Percentiles rank a stretch among this genome's conserved stretches.
Evolutionary conservation across 257 asterid genomes (phyloP).

Genomic region (Cynanchum wilfordii): DNA sequence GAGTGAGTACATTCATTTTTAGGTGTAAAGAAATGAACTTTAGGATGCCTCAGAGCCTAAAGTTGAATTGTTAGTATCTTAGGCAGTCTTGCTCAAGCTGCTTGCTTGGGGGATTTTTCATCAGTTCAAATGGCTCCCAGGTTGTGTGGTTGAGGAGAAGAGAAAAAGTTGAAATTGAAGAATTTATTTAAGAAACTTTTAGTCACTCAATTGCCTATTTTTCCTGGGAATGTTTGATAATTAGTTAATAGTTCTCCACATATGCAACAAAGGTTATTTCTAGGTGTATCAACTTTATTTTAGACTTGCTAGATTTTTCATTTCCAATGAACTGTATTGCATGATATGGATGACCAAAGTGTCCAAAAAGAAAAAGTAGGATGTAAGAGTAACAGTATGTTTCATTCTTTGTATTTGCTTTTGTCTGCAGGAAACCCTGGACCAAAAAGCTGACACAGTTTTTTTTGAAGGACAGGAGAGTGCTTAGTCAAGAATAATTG

Average conservation of each 20-base stretch:
- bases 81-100: neutral
- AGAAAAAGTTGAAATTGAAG: neutral
- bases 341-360: neutral
- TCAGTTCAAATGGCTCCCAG: neutral
- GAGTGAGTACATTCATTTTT: neutral
- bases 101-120: neutral
- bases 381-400: neutral
- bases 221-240: neutral
- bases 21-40: neutral
- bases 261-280: neutral
- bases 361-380: neutral
- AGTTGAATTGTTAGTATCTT: neutral
- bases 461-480: neutral
- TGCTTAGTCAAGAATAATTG: neutral
- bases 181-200: neutral
- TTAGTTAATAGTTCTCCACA: neutral
- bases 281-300: neutral
- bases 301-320: neutral
- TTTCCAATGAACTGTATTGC: neutral
- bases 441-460: neutral
- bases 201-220: neutral
- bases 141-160: neutral
- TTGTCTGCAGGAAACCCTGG: conserved; percentile 3
- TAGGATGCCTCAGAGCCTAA: neutral
- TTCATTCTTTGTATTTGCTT: neutral